Evolutionary conservation across 306 rosid species (phyloP).

Genomic region (Vigna trinervia): DNA sequence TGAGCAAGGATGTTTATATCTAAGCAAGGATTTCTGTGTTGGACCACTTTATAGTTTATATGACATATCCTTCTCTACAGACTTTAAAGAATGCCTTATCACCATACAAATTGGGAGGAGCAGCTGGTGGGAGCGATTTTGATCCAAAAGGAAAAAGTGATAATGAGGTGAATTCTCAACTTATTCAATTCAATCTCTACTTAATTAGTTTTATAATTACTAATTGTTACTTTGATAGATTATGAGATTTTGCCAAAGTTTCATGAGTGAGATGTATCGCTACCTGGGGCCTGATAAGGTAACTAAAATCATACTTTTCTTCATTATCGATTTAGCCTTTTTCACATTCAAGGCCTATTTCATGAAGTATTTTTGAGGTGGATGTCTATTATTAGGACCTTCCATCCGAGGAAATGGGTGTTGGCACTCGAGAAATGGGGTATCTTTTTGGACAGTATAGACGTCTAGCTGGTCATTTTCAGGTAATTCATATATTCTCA

Average conservation of each 20-base stretch:
- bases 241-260: conserved; percentile 99
- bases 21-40: conserved; percentile 15
- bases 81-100: conserved; percentile 95
- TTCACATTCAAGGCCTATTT: conserved; percentile 22
- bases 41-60: conserved; percentile 18
- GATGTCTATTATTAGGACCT: conserved; percentile 76
- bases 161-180: conserved; percentile 70
- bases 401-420: conserved; percentile 99
- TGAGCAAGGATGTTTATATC: conserved; percentile 1
- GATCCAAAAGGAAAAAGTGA: conserved; percentile 97
- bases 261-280: conserved; percentile 92
- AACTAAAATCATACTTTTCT: conserved; percentile 46
- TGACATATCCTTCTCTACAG: conserved; percentile 51
- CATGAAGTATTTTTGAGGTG: conserved; percentile 41
- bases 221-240: conserved; percentile 62
- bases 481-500: conserved; percentile 60
- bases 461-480: conserved; percentile 93
- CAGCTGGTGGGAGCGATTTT: conserved; percentile 99
- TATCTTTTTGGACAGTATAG: conserved; percentile 98
- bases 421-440: conserved; percentile 99
- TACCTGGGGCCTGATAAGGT: conserved; percentile 99
- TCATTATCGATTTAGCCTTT: conserved; percentile 14
- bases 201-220: conserved; percentile 28
- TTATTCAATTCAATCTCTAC: conserved; percentile 33
- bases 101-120: conserved; percentile 98